Base-by-base conservation (phyloP, 2,329 filamentous ascomycete genomes). In the Fusarium tricinctum region DNA sequence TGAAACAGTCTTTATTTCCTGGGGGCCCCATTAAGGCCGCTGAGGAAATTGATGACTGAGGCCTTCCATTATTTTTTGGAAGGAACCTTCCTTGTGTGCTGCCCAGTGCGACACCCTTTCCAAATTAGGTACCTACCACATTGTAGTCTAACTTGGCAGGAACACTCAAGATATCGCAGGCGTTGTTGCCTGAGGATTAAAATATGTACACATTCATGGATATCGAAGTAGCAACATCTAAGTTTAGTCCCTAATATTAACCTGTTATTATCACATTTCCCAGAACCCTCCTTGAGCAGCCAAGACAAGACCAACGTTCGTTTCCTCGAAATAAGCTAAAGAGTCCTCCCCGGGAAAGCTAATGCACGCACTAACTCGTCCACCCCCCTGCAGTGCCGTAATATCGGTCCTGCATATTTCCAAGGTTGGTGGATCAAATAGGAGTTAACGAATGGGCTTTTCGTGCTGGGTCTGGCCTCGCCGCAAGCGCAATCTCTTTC, bases 261-360 rank as follows among this genome's bases (percentile, higher is more conserved):
- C 43, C 48, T 46, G 45, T 50, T 46, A 50, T 69, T 45, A 57
- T 69, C 49, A 40, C 48, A 52, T 61, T 54, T 50, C 40, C 23
- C 38, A 35, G 42, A 54, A 23, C 42, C 42, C 43, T 55, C 42
- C 22, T 35, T 40, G 45, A 42, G 45, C 23, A 30, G 28, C 28
- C 28, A 30, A 13, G 28, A 30, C 28, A 30, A 30, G 42, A 30
- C 33, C 26, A 54, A 49, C 43, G 40, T 40, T 44, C 26, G 33
- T 19, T 32, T 46, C 58, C 58, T 62, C 42, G 28, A 46, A 30
- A 54, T 62, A 35, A 50, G 58, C 68, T 65, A 65, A 66, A 58
- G 40, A 63, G 55, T 42, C 56, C 57, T 71, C 66, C 67, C 67
- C 67, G 67, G 67, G 67, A 69, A 68, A 50, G 54, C 67, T 69